A percentile compares a stretch with the other conserved stretches of the same genome.
These are phyloP conservation scores for Cucurbita pepo DNA, from an alignment of 306 rosid species.

Conservation along the genomic window DNA sequence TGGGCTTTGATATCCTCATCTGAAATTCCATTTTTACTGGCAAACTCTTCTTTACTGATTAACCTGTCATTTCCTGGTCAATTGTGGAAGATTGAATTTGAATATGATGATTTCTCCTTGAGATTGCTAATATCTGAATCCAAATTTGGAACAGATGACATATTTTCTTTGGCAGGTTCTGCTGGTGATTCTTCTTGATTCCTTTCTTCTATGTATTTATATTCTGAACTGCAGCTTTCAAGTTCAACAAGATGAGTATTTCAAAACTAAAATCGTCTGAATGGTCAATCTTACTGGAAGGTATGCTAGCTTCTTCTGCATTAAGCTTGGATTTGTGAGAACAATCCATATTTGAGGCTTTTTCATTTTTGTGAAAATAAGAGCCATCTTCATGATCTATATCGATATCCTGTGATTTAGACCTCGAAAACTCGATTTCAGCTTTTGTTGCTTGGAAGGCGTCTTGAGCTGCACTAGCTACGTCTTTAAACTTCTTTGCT, in stretches of 20 bases:
- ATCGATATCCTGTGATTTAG: constrained; percentile 36
- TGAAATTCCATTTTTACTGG: neutral
- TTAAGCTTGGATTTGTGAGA: neutral
- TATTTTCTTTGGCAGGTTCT: neutral
- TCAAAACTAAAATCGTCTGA: neutral
- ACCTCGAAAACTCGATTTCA: constrained; percentile 58
- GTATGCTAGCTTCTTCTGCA: neutral
- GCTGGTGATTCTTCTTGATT: neutral
- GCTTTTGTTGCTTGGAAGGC: constrained; percentile 88
- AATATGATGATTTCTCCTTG: neutral
- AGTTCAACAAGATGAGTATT: neutral
- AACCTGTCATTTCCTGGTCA: neutral
- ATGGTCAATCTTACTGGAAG: neutral
- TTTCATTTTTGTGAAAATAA: neutral
- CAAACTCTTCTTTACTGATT: neutral
- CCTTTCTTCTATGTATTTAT: neutral
- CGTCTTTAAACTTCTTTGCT: constrained; percentile 44
- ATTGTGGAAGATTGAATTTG: neutral
- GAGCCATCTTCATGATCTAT: constrained; percentile 4
- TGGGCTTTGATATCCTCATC: neutral
- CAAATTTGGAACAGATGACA: neutral
- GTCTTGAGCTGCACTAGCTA: constrained; percentile 77
- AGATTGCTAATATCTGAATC: neutral
- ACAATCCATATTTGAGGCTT: neutral
- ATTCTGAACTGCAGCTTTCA: constrained; percentile 1